Evolutionary conservation across 768 basidiomycete genomes (phyloP).

Genomic region (Russula sp.): DNA sequence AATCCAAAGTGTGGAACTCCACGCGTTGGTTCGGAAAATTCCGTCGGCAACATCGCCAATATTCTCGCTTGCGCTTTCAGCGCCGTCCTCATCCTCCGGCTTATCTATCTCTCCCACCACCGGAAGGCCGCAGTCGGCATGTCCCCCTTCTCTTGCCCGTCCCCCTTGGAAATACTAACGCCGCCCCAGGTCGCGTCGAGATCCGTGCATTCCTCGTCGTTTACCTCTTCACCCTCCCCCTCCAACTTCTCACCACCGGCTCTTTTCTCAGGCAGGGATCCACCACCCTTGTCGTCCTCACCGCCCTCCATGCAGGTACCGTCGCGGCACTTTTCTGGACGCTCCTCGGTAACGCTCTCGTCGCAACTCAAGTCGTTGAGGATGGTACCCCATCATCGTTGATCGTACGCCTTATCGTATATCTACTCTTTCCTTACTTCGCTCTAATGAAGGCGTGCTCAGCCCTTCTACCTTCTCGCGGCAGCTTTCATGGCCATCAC

Average conservation of each 20-base stretch:
- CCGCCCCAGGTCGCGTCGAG: slow-evolving; percentile 55
- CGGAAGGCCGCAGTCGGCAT: slow-evolving; percentile 85
- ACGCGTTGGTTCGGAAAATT: slow-evolving; percentile 48
- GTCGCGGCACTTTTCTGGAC: slow-evolving; percentile 77
- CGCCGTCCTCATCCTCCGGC: slow-evolving; percentile 48
- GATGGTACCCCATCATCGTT: slow-evolving; percentile 75
- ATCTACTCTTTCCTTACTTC: background rate
- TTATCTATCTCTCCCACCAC: slow-evolving; percentile 54
- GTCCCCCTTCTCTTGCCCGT: background rate
- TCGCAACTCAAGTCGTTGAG: slow-evolving; percentile 88
- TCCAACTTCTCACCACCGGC: slow-evolving; percentile 80
- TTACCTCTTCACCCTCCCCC: slow-evolving; percentile 65
- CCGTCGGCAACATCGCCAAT: slow-evolving; percentile 81
- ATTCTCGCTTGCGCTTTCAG: slow-evolving; percentile 75
- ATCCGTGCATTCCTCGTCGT: slow-evolving; percentile 57
- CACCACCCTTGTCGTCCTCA: slow-evolving; percentile 59
- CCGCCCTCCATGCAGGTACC: slow-evolving; percentile 73
- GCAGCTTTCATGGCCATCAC: slow-evolving; percentile 63
- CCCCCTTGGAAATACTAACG: background rate
- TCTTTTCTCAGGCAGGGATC: slow-evolving; percentile 75
- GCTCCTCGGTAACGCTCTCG: slow-evolving; percentile 66
- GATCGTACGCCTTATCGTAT: slow-evolving; percentile 41
- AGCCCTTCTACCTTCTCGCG: slow-evolving; percentile 61
- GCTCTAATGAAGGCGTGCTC: background rate
- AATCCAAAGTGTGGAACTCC: slow-evolving; percentile 77